Evolutionary conservation across 139 green algal genomes (phyloP).

Genomic region (Picochlorum sp.): DNA sequence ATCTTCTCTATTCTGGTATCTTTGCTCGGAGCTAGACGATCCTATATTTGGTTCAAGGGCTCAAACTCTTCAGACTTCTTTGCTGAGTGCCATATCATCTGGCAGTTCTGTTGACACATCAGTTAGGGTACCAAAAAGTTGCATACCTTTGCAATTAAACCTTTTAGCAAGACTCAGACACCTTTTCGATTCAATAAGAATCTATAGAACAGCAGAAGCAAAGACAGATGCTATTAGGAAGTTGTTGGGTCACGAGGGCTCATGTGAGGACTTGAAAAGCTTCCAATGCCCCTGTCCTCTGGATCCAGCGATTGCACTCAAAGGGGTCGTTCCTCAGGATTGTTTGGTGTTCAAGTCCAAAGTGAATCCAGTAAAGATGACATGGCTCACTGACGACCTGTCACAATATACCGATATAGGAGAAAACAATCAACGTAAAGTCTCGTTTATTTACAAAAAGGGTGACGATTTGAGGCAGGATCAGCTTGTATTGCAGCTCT

Average conservation of each 20-base stretch:
- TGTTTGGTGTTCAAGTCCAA: conserved; percentile 88
- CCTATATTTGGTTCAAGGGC: conserved; percentile 48
- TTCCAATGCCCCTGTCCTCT: conserved; percentile 63
- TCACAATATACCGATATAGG: background rate
- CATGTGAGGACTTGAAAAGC: conserved; percentile 50
- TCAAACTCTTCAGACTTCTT: conserved; percentile 27
- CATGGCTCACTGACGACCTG: conserved; percentile 45
- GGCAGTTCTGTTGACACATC: background rate
- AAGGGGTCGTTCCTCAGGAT: conserved; percentile 52
- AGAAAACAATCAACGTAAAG: background rate
- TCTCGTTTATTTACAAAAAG: conserved; percentile 90
- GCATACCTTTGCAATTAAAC: conserved; percentile 57
- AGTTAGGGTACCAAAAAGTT: background rate
- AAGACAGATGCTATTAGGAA: conserved; percentile 38
- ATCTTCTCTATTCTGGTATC: conserved; percentile 74
- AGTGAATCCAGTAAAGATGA: conserved; percentile 59
- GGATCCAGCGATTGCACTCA: conserved; percentile 55
- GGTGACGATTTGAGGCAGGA: conserved; percentile 96
- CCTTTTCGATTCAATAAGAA: conserved; percentile 41
- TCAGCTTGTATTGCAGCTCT: conserved; percentile 77
- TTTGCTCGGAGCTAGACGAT: conserved; percentile 79
- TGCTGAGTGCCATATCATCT: too few relatives aligned
- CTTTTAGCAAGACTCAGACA: conserved; percentile 53
- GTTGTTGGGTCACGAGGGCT: conserved; percentile 22
- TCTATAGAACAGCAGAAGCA: conserved; percentile 15